These are phyloP conservation scores for Lithocarpus polystachyus DNA, from an alignment of 306 rosid species.

Conservation along the genomic window DNA sequence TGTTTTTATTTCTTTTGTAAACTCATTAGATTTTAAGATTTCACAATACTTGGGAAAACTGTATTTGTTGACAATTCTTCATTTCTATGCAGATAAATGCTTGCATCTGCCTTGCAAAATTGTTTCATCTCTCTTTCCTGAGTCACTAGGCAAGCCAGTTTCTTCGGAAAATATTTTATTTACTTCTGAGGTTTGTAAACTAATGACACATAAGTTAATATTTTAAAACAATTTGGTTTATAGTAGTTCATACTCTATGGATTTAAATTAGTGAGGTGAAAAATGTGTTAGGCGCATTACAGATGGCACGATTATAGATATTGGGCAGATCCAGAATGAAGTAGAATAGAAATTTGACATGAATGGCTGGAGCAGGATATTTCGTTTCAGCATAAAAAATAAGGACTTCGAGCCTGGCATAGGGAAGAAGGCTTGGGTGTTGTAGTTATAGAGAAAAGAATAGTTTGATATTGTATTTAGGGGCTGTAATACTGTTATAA, in stretches of 20 bases:
- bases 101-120: conserved; percentile 35
- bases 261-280: neutral
- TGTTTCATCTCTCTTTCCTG: conserved; percentile 32
- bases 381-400: neutral
- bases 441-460: neutral
- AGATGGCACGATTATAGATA: neutral
- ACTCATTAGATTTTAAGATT: neutral
- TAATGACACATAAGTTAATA: neutral
- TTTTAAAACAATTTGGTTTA: neutral
- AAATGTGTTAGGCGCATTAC: neutral
- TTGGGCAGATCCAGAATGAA: neutral
- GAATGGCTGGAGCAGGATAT: neutral
- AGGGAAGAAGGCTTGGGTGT: neutral
- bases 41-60: neutral
- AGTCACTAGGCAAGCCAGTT: conserved; percentile 33
- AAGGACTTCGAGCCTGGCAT: neutral
- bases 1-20: neutral
- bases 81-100: conserved; percentile 38
- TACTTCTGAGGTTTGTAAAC: conserved; percentile 40
- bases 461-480: neutral
- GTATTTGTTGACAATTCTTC: conserved; percentile 10
- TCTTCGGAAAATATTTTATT: conserved; percentile 33
- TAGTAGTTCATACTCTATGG: neutral
- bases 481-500: neutral
- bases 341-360: neutral